Evolutionary conservation across 202 grass and related monocot genomes (phyloP).

Genomic region (Panicum virgatum): DNA sequence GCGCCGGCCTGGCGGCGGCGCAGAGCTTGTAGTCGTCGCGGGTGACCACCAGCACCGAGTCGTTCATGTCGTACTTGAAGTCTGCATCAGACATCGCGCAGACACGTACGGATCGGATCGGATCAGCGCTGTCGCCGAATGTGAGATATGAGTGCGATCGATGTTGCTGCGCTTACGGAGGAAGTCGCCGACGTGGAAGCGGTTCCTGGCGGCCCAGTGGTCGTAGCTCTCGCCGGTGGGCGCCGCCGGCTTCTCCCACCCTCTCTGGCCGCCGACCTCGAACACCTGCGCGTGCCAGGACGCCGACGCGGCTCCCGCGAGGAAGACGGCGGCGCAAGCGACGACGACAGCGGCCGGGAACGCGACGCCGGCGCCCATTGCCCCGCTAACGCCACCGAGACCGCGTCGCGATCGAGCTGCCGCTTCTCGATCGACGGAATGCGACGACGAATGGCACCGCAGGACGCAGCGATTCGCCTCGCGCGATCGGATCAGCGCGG

Average conservation of each 20-base stretch:
- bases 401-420: too few species aligned
- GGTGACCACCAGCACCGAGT: slow-evolving; percentile 67
- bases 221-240: slow-evolving; percentile 62
- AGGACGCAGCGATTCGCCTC: too few species aligned
- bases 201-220: slow-evolving; percentile 66
- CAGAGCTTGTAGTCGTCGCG: slow-evolving; percentile 56
- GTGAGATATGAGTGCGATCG: background rate
- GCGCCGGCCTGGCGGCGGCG: background rate
- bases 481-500: slow-evolving; percentile 17
- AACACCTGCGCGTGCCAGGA: slow-evolving; percentile 24
- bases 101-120: too few species aligned
- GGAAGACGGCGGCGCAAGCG: background rate
- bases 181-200: slow-evolving; percentile 62
- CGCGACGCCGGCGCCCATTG: slow-evolving; percentile 29
- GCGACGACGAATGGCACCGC: too few species aligned
- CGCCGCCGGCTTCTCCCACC: slow-evolving; percentile 43
- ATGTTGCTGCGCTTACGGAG: slow-evolving; percentile 42
- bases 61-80: slow-evolving; percentile 74
- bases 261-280: slow-evolving; percentile 50
- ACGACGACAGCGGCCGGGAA: background rate
- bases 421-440: background rate
- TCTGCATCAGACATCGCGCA: slow-evolving; percentile 37
- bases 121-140: background rate
- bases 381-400: background rate
- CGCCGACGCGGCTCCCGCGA: background rate